Conservation (phyloP, 1,284 basidiomycete species). For the Ustilago bromivora region DNA sequence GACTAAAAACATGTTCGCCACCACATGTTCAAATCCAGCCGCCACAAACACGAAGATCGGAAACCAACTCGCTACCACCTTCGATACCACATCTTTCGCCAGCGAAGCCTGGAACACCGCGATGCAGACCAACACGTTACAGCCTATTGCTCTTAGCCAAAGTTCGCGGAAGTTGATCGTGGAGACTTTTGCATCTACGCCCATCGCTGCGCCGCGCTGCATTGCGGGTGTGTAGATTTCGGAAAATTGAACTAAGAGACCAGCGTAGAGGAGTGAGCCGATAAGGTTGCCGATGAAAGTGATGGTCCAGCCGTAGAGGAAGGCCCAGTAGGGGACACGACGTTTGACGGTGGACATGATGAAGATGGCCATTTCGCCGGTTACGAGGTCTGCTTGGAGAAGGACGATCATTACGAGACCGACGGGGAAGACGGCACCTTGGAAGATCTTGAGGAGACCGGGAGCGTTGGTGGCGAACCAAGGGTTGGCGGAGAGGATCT, state of each 20-base stretch:
- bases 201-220: constrained; percentile 33
- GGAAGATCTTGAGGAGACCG: constrained; percentile 56
- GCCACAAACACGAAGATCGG: constrained; percentile 81
- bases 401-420: constrained; percentile 63
- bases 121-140: constrained; percentile 82
- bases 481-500: constrained; percentile 58
- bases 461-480: constrained; percentile 58
- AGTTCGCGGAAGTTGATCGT: constrained; percentile 72
- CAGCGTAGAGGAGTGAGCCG: constrained; percentile 80
- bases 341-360: constrained; percentile 58
- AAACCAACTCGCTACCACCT: constrained; percentile 80
- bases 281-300: constrained; percentile 79
- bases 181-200: constrained; percentile 45
- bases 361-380: constrained; percentile 59
- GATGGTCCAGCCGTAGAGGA: constrained; percentile 70
- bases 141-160: constrained; percentile 80
- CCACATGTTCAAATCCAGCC: constrained; percentile 78
- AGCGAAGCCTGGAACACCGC: constrained; percentile 84
- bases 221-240: constrained; percentile 51
- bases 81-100: constrained; percentile 79
- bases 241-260: constrained; percentile 72
- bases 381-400: constrained; percentile 59
- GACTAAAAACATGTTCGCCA: constrained; percentile 75
- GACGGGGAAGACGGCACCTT: constrained; percentile 57
- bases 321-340: constrained; percentile 56